phyloP scores from a whole-genome alignment of 2,329 filamentous ascomycete genomes.

The Scedosporium aurantiacum region DNA sequence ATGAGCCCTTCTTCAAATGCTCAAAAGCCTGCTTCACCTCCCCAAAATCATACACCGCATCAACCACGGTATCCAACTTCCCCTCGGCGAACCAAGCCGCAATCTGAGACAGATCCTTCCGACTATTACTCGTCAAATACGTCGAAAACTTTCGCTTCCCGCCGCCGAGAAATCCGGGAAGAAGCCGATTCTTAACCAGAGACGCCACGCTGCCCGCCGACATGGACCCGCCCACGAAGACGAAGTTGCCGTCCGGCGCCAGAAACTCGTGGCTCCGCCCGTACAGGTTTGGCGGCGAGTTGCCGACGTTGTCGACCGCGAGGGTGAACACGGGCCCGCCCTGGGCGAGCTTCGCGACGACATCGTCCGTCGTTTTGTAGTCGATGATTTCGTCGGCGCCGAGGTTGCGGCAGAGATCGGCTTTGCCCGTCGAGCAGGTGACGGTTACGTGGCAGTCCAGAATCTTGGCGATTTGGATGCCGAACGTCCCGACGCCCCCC shows the following conservation, averaged over 20 bases:
- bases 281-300: conserved; percentile 41
- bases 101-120: conserved; percentile 37
- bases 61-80: conserved; percentile 44
- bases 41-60: conserved; percentile 42
- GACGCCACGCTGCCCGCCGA: conserved; percentile 15
- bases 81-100: conserved; percentile 45
- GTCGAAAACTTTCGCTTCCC: conserved; percentile 30
- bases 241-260: conserved; percentile 33
- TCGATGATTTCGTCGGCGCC: conserved; percentile 57
- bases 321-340: conserved; percentile 37
- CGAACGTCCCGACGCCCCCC: conserved; percentile 50
- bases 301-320: conserved; percentile 47
- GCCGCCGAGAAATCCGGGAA: conserved; percentile 26
- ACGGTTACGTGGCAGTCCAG: conserved; percentile 50
- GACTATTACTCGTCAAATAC: conserved; percentile 26
- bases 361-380: conserved; percentile 42
- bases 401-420: conserved; percentile 42
- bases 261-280: conserved; percentile 38
- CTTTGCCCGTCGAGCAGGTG: conserved; percentile 49
- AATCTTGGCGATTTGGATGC: conserved; percentile 53
- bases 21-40: conserved; percentile 46
- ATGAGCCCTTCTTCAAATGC: conserved; percentile 45
- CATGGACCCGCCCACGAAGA: conserved; percentile 35
- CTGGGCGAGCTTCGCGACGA: conserved; percentile 33
- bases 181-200: conserved; percentile 15